Base-by-base conservation (phyloP, 345 rosid species). In the Bruguiera parviflora region DNA sequence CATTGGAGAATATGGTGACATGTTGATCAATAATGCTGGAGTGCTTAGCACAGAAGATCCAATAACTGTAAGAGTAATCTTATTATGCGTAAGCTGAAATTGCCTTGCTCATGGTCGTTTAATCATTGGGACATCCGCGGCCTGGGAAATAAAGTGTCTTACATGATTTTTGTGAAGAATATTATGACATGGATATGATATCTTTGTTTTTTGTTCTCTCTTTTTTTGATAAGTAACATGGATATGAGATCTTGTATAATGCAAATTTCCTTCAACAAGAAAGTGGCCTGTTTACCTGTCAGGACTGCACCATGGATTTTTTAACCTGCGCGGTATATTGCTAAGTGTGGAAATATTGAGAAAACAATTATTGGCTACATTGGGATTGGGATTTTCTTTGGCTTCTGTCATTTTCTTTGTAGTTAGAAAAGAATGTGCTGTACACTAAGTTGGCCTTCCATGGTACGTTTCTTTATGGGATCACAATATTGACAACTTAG, bases 1-100 rank as follows among this genome's bases (percentile, higher is more conserved):
- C 84, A 81, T 96, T 62, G 99, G 99, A 73, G 99, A 96, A 83
- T 96, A 92, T 74, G 99, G 98, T 71, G 99, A 96, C 79, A 64
- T 96, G 82, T 78, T 96, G 88, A 91, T 92, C 59, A 89, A 90
- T 69, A 92, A 85, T 84, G 85, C 71, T 28, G 98, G 99, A 73
- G 80, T 92, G 91, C 94, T 96, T 79, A 79, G 85, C 77, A 68
- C 82, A 51, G 99, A 96, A 81, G 94, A 96, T 76, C 91, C 98
- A 57, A 64, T 90, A 75, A 92, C 97, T 52, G 99, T 96, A 75
- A 85, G 92, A 75, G 71, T 59, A 63, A 69, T 71, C 68, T 55
- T 63, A 52, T 64, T 66, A 43, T 72, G 53, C 49, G 7, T 59
- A 71, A 28, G 69, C 63, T 58, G 59, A 63, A 32, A 22, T 71